phyloP scores from a whole-genome alignment of 768 basidiomycete genomes.

The Austroboletus eburneus region DNA sequence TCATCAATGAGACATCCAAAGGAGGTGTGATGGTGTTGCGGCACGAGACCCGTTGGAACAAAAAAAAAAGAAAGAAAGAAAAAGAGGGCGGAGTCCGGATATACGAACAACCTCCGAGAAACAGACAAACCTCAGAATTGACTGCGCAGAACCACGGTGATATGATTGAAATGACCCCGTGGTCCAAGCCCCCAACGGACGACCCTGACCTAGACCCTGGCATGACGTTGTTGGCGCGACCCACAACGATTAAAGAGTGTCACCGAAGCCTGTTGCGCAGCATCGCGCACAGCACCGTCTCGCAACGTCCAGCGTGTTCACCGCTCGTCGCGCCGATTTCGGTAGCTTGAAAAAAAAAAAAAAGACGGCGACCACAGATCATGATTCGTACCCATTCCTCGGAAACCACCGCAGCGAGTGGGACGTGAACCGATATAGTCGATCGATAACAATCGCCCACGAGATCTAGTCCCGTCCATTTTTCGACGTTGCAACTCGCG shows the following conservation, averaged over 20 bases:
- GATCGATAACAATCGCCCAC: background rate
- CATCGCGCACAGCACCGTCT: too few species aligned
- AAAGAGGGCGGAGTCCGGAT: conserved; percentile 27
- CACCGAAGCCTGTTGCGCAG: conserved; percentile 40
- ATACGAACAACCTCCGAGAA: background rate
- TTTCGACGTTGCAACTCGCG: too few species aligned
- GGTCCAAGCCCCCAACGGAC: background rate
- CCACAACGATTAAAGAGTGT: conserved; percentile 41
- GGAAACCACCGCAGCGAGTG: conserved; percentile 8
- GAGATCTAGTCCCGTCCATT: background rate
- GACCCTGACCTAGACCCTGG: background rate
- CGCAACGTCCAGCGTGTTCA: conserved; percentile 38
- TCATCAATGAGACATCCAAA: conserved; percentile 17
- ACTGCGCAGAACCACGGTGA: conserved; percentile 4
- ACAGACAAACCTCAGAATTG: conserved; percentile 7
- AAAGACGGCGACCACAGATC: too few species aligned
- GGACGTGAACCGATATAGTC: background rate
- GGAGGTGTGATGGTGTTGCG: conserved; percentile 35
- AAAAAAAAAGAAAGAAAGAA: too few species aligned
- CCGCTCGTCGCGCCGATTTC: conserved; percentile 17
- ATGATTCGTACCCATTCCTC: conserved; percentile 16
- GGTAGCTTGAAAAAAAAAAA: conserved; percentile 34
- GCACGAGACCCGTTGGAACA: conserved; percentile 25
- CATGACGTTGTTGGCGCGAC: conserved; percentile 19
- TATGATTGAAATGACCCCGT: conserved; percentile 26